A percentile compares a stretch with the other conserved stretches of the same genome.
These are phyloP conservation scores for Sphagnurus paluster DNA, from an alignment of 1,284 basidiomycete species.

Conservation along the genomic window DNA sequence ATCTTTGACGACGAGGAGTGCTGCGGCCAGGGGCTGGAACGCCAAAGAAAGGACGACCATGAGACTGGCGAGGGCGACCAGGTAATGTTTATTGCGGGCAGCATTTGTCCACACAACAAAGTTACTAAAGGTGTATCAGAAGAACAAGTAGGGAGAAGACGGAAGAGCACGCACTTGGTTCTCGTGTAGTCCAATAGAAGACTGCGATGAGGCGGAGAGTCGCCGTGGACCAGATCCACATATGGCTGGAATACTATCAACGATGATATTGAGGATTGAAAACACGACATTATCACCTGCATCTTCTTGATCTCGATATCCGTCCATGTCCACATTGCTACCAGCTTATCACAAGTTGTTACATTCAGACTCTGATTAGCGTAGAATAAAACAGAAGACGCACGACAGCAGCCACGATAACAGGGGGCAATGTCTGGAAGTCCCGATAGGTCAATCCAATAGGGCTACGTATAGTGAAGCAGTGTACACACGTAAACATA, in stretches of 20 bases:
- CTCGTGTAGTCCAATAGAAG: slow-evolving; percentile 54
- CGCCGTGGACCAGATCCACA: slow-evolving; percentile 54
- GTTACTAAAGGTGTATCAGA: slow-evolving; percentile 31
- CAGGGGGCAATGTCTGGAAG: slow-evolving; percentile 49
- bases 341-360: slow-evolving; percentile 31
- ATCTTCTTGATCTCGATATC: slow-evolving; percentile 56
- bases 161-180: slow-evolving; percentile 37
- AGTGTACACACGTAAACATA: slow-evolving; percentile 45
- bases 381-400: slow-evolving; percentile 1
- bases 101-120: slow-evolving; percentile 46
- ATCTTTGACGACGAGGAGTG: slow-evolving; percentile 45
- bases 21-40: slow-evolving; percentile 52
- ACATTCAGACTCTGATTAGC: neutral
- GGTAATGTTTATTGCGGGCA: slow-evolving; percentile 45
- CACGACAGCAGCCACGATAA: slow-evolving; percentile 39
- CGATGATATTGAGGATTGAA: neutral
- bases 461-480: neutral
- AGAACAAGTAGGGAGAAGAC: neutral
- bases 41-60: slow-evolving; percentile 46
- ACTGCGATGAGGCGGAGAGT: slow-evolving; percentile 48
- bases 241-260: slow-evolving; percentile 39
- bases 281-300: slow-evolving; percentile 34
- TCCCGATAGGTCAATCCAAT: slow-evolving; percentile 1
- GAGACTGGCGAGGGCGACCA: slow-evolving; percentile 46
- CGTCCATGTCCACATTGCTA: slow-evolving; percentile 53